phyloP scores from a whole-genome alignment of 139 green algal species.

The Zygnema circumcarinatum region DNA sequence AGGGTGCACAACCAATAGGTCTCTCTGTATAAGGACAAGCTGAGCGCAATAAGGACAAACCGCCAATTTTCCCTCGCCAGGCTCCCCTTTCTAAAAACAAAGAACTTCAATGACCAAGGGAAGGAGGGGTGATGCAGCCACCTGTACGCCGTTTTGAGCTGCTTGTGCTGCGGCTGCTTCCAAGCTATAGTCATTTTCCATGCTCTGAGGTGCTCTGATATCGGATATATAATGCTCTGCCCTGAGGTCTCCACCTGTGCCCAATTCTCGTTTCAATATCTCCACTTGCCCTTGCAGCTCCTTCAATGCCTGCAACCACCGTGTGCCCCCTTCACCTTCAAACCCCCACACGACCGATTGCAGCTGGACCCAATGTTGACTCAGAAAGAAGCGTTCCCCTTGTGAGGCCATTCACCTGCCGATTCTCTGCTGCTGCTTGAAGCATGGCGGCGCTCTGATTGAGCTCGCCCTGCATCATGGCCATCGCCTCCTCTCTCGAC shows the following conservation, averaged over 20 bases:
- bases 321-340: neutral
- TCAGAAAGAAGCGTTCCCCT: no score
- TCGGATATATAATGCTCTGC: no score
- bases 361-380: no score
- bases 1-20: neutral
- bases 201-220: neutral
- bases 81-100: no score
- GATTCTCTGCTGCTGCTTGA: neutral
- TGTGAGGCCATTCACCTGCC: neutral
- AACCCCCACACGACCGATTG: no score
- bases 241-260: neutral
- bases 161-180: neutral
- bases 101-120: no score
- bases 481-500: neutral
- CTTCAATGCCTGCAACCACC: neutral
- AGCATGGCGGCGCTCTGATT: neutral
- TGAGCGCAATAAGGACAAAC: neutral
- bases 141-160: neutral
- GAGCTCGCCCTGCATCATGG: neutral
- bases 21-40: neutral
- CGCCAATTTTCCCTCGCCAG: neutral
- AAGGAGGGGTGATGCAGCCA: neutral
- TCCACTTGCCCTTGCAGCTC: neutral
- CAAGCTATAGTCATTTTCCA: neutral
- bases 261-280: neutral